These are phyloP conservation scores for Thelonectria rubi DNA, from an alignment of 2,329 filamentous ascomycete species.

Conservation along the genomic window DNA sequence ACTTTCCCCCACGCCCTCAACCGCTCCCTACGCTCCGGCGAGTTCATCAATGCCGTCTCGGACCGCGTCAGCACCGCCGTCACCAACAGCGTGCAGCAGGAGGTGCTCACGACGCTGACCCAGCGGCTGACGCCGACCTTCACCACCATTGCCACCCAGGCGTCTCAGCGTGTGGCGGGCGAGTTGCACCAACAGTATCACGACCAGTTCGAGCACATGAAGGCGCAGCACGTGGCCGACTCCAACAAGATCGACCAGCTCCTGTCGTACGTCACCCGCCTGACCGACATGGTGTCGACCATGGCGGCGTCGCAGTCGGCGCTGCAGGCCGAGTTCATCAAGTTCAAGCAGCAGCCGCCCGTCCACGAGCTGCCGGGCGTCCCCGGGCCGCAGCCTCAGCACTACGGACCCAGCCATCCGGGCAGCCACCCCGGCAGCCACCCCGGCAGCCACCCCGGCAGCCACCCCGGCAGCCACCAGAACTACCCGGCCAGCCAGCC, in stretches of 20 bases:
- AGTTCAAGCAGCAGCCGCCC: slow-evolving; percentile 61
- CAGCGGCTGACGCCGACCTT: slow-evolving; percentile 73
- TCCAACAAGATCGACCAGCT: slow-evolving; percentile 76
- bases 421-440: slow-evolving; percentile 47
- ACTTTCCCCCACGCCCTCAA: slow-evolving; percentile 70
- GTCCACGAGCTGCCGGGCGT: slow-evolving; percentile 54
- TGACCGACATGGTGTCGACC: slow-evolving; percentile 74
- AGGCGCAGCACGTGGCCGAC: slow-evolving; percentile 60
- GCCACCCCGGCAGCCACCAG: slow-evolving; percentile 43
- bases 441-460: slow-evolving; percentile 46
- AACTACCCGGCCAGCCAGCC: slow-evolving; percentile 46
- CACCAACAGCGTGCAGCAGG: slow-evolving; percentile 72
- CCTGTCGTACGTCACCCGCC: slow-evolving; percentile 70
- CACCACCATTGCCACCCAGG: slow-evolving; percentile 69
- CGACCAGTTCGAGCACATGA: slow-evolving; percentile 60
- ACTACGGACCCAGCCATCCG: slow-evolving; percentile 21
- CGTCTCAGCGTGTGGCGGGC: slow-evolving; percentile 72
- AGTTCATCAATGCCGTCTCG: slow-evolving; percentile 73
- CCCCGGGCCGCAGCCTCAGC: slow-evolving; percentile 38
- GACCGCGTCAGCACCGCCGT: slow-evolving; percentile 77
- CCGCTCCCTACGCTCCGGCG: slow-evolving; percentile 71
- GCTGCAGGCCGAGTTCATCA: slow-evolving; percentile 72
- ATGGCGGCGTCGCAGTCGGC: slow-evolving; percentile 75
- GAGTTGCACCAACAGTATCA: slow-evolving; percentile 73
- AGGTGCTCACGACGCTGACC: slow-evolving; percentile 69